Evolutionary conservation across 495 filamentous ascomycete species (phyloP), one percentile per base, ranked within the genome.

Genomic region (Annulohypoxylon bovei): DNA sequence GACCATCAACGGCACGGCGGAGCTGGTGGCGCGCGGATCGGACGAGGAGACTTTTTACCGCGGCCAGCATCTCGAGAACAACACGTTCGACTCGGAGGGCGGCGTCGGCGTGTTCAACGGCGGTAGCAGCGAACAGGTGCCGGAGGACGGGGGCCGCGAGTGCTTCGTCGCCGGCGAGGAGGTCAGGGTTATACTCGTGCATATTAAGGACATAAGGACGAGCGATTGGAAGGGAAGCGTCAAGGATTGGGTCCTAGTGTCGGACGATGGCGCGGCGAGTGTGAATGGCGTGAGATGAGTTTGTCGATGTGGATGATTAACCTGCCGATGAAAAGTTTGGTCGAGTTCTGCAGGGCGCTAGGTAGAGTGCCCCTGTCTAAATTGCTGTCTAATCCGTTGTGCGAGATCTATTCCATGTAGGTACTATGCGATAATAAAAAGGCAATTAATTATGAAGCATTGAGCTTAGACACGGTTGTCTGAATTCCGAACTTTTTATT

Each of bases 1-100:
- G 3, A 98, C 95, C 1, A 94, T 99, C 74, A 95, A 94, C 70
- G 95, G 95, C 7, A 82, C 87, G 30, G 95, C 95, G 2, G 80
- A 85, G 27, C 81, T 99, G 37, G 83, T 97, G 35, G 84, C 89
- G 5, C 74, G 81, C 4, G 93, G 89, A 1, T 91, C 88, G 1
- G 91, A 92, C 40, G 91, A 96, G 74, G 95, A 98, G 78, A 62
- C 72, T 12, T 98, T 89, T 85, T 97, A 90, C 72, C 90, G 91
- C 71, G 87, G 88, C 57, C 82, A 83, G 69, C 95, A 99, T 82
- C 73, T 97, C 68, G 93, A 93, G 79, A 97, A 98, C 76, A 97
- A 98, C 78, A 95, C 92, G 0, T 97, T 96, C 78, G 86, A 85
- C 14, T 77, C 77, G 42, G 78, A 81, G 72, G 85, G 85, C 72